Base-by-base conservation (phyloP, 768 basidiomycete genomes). In the Termitomyces sp. region DNA sequence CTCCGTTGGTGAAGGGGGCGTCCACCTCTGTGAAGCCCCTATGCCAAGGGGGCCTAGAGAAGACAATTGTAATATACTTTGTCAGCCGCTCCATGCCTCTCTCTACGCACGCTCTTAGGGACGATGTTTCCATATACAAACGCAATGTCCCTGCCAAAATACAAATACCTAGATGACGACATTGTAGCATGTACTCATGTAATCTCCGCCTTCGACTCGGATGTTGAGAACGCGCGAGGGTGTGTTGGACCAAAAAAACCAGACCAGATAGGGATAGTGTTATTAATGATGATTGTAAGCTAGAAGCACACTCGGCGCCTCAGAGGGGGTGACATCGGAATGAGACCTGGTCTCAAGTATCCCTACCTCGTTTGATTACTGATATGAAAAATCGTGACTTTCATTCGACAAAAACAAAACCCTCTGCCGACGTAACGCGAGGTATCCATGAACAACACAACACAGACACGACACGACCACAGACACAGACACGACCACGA, bases 121-220 rank as follows among this genome's bases (percentile, higher is more conserved):
- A 55, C 60, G 46, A 53, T 50, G 38, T 60, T 63, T 60, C 64
- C 62, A 49, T 57, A 62, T 63, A 15, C 25, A 25, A 25, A 25
- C 25, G 25, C 25, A 1, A 25, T 25, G 25, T 25, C 25, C 25
- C 25, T 25, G 25, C 25, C 25, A 25, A 25, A 25, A 25, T 25
- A 25, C 48, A 56, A 51, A 4, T 29, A 12, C 25, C 29, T 48
- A 56, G 61, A 46, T 59, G 57, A 65, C 62, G 60, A 59, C 61
- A 63, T 61, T 25, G 25, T 25, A 25, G 25, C 25, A 25, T 25
- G 7, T 40, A 40, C 38, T 42, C 40, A 15, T 42, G 43, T 63
- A 62, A 65, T 62, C 66, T 67, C 64, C 64, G 54, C 56, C 25
- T 25, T 25, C 25, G 25, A 25, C 1, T 25, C 25, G 25, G 25